Base-by-base conservation (phyloP, 1,284 basidiomycete genomes). In the Sporisorium sorghi region DNA sequence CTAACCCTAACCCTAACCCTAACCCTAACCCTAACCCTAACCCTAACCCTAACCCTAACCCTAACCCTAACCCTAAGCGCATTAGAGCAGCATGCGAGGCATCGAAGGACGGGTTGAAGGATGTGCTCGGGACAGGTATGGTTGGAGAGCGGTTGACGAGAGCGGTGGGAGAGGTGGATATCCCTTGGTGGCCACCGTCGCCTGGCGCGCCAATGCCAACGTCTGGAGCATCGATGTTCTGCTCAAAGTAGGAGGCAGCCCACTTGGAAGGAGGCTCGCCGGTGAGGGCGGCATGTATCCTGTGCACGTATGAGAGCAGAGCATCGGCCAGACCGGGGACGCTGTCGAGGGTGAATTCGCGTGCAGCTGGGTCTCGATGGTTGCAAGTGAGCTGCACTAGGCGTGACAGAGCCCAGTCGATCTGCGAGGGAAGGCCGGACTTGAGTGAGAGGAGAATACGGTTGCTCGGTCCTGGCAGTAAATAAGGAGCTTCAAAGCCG, bases 401-500 rank as follows among this genome's bases (percentile, higher is more conserved):
- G 15, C 77, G 72, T 4, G 62, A 59, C 19, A 83, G 65, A 2
- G 81, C 81, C 82, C 82, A 83, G 53, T 81, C 76, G 23, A 83
- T 76, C 64, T 83, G 81, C 21, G 56, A 68, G 21, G 78, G 76
- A 17, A 83, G 64, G n/a, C 79, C 81, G 2, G 79, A 82, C 40
- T 74, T 72, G 49, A 83, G 65, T 35, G 81, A 80, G 26, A 83
- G 73, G 7, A 73, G 59, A 14, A 83, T 72, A 28, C 81, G 80
- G 52, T 83, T 83, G 48, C 54, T 66, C 28, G 81, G 75, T 12
- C 80, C 81, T 4, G 72, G 69, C 24, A 70, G 32, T 12, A 81
- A 73, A 49, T 78, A 82, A 10, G 59, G 44, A 14, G 68, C 65
- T 35, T 77, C 76, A 46, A 51, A 64, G 47, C 62, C 69, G 32